Conservation (phyloP, 257 asterid genomes). For the Craterostigma plantagineum region DNA sequence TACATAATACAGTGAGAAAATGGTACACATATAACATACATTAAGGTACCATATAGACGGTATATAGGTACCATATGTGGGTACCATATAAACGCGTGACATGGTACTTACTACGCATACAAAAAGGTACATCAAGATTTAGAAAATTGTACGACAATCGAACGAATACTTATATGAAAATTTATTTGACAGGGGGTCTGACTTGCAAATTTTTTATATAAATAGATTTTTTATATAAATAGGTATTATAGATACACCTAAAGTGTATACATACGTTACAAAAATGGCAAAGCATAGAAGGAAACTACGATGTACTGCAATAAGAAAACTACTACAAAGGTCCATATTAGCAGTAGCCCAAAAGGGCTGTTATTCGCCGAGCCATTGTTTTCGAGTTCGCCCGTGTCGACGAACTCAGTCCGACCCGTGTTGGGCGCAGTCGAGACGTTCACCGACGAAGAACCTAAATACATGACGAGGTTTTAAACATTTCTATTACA, state of each 20-base stretch:
- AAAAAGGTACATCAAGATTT: too few relatives aligned
- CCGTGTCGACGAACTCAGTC: conserved; percentile 57
- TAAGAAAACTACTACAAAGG: conserved; percentile 14
- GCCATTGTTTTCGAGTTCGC: conserved; percentile 21
- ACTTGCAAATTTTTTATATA: too few relatives aligned
- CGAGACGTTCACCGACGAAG: conserved; percentile 51
- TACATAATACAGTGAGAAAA: too few relatives aligned
- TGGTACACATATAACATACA: too few relatives aligned
- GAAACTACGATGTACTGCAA: conserved; percentile 17
- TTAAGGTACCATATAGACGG: too few relatives aligned
- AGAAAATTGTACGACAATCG: too few relatives aligned
- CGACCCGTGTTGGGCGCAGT: conserved; percentile 30
- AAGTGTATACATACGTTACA: conserved; percentile 15
- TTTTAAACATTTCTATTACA: neutral
- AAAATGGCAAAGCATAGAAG: conserved; percentile 18
- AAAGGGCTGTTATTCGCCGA: conserved; percentile 11
- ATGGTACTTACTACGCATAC: too few relatives aligned
- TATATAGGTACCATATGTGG: too few relatives aligned
- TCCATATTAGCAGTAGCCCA: conserved; percentile 7
- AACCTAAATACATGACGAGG: conserved; percentile 34
- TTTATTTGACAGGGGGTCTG: too few relatives aligned
- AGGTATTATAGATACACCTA: too few relatives aligned
- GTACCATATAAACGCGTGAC: too few relatives aligned
- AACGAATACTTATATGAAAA: too few relatives aligned
- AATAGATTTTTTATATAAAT: conserved; percentile 1